Conservation (phyloP, 1,139 yeast species). For the Hansenula sp. region DNA sequence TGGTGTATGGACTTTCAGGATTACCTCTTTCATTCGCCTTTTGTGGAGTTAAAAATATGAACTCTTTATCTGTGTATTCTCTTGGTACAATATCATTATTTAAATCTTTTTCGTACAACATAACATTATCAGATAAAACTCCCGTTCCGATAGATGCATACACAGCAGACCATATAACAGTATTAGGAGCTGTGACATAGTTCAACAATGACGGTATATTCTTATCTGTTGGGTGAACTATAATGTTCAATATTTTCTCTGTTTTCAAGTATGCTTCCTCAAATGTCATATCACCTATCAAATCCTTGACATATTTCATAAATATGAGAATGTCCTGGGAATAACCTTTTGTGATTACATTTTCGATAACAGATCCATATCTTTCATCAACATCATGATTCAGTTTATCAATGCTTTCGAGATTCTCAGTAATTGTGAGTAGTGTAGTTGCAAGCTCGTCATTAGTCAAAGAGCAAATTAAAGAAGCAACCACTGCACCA, state of each 20-base stretch:
- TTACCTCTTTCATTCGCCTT: conserved; percentile 33
- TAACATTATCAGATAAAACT: conserved; percentile 55
- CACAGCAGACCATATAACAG: conserved; percentile 76
- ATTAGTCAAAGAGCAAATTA: conserved; percentile 71
- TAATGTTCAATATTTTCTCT: conserved; percentile 77
- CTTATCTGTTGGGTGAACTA: conserved; percentile 79
- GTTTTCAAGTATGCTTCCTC: conserved; percentile 90
- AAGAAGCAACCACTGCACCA: conserved; percentile 88
- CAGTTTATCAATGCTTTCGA: conserved; percentile 37
- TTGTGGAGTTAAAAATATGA: conserved; percentile 42
- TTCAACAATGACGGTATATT: conserved; percentile 73
- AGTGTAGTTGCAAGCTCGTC: conserved; percentile 27
- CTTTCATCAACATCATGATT: conserved; percentile 56
- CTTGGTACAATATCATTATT: conserved; percentile 48
- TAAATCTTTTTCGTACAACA: conserved; percentile 66
- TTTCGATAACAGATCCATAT: conserved; percentile 63
- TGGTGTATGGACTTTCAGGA: conserved; percentile 69
- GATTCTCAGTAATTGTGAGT: conserved; percentile 30
- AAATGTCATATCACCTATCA: conserved; percentile 83
- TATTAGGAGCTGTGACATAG: conserved; percentile 93
- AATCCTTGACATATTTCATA: conserved; percentile 69
- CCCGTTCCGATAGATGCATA: conserved; percentile 62
- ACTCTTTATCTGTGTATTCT: conserved; percentile 8
- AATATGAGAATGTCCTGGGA: conserved; percentile 81
- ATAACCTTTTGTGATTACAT: conserved; percentile 68